A percentile compares a stretch with the other conserved stretches of the same genome.
These are phyloP conservation scores for Microbotryum lychnidis-dioicae DNA, from an alignment of 1,284 basidiomycete genomes.

Conservation along the genomic window DNA sequence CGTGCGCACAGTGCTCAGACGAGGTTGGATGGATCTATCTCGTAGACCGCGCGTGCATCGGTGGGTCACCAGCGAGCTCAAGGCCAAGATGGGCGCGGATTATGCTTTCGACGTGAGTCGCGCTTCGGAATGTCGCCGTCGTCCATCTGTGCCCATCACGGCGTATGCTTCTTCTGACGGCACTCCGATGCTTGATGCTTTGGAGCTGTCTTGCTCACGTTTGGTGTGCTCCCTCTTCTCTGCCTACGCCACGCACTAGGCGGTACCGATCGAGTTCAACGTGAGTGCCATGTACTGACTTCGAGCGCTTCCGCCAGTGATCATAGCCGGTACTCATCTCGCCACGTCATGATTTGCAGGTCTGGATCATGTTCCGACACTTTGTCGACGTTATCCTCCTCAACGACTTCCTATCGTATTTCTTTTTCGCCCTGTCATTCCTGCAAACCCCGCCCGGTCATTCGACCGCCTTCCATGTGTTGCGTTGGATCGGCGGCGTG, in stretches of 20 bases:
- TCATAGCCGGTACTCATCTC: conserved; percentile 27
- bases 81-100: conserved; percentile 86
- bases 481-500: conserved; percentile 80
- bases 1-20: conserved; percentile 63
- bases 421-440: conserved; percentile 75
- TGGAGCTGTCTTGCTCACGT: too few species aligned
- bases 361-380: conserved; percentile 86
- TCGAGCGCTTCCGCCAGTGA: conserved; percentile 5
- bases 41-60: conserved; percentile 50
- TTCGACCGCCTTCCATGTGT: conserved; percentile 56
- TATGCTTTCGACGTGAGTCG: conserved; percentile 76
- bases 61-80: conserved; percentile 81
- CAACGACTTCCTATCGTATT: conserved; percentile 93
- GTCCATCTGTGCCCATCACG: not conserved
- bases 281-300: conserved; percentile 31
- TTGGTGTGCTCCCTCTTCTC: conserved; percentile 39
- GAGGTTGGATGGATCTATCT: conserved; percentile 78
- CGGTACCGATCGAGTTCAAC: conserved; percentile 60
- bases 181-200: not conserved
- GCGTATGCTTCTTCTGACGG: too few species aligned
- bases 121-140: not conserved
- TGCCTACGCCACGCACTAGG: conserved; percentile 7
- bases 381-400: conserved; percentile 90
- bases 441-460: conserved; percentile 73
- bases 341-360: conserved; percentile 32